These are phyloP conservation scores for Cystoderma amianthinum DNA, from an alignment of 768 basidiomycete species.

Conservation along the genomic window DNA sequence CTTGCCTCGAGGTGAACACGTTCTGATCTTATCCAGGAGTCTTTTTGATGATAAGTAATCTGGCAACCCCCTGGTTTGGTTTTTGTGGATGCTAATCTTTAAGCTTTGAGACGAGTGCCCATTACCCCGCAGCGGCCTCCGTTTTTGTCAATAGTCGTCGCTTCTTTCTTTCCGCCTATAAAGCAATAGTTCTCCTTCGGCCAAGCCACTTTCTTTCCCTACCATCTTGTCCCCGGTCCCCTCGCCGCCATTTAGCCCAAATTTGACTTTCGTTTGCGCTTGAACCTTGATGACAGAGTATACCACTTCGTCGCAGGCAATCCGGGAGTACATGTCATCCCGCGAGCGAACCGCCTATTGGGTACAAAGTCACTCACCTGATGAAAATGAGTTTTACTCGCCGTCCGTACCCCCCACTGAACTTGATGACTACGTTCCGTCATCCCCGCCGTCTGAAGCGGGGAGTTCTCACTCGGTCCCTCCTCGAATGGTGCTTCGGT, in stretches of 20 bases:
- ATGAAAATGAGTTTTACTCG: slow-evolving; percentile 38
- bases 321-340: slow-evolving; percentile 50
- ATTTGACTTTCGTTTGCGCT: slow-evolving; percentile 7
- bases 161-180: slow-evolving; percentile 22
- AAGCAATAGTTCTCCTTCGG: slow-evolving; percentile 20
- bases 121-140: slow-evolving; percentile 22
- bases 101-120: slow-evolving; percentile 12
- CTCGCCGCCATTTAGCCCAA: neutral
- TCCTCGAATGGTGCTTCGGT: slow-evolving; percentile 68
- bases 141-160: slow-evolving; percentile 20
- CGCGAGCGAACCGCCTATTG: slow-evolving; percentile 60
- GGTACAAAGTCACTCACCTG: slow-evolving; percentile 39
- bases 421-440: slow-evolving; percentile 32
- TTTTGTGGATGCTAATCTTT: slow-evolving; percentile 21
- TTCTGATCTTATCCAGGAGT: slow-evolving; percentile 36
- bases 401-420: slow-evolving; percentile 53
- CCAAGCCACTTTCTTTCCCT: slow-evolving; percentile 19
- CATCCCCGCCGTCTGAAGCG: slow-evolving; percentile 38
- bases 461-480: slow-evolving; percentile 50
- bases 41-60: slow-evolving; percentile 27
- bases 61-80: slow-evolving; percentile 20
- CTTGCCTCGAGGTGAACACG: slow-evolving; percentile 39
- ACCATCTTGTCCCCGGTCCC: slow-evolving; percentile 4
- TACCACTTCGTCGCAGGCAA: slow-evolving; percentile 49
- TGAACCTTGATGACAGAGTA: slow-evolving; percentile 55